Evolutionary conservation across 108 stramenopile genomes (phyloP).

Genomic region (Hondaea fermentalgiana): DNA sequence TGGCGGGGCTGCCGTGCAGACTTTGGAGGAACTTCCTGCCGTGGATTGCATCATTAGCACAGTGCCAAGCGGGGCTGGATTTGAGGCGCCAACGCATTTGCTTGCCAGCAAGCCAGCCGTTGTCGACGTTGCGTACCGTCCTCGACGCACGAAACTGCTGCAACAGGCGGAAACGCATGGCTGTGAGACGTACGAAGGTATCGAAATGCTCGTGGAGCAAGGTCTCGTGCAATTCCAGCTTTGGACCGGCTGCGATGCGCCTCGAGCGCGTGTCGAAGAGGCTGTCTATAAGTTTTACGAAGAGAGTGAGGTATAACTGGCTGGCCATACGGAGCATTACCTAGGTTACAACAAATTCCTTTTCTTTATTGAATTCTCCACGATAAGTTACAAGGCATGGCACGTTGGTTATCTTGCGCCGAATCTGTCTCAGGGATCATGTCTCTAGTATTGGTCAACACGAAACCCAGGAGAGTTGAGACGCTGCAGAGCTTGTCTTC

Average conservation of each 20-base stretch:
- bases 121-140: conserved; percentile 85
- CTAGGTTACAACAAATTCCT: too few species aligned
- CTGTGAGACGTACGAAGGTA: conserved; percentile 75
- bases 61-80: conserved; percentile 77
- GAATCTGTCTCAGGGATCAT: too few species aligned
- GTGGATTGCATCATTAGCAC: conserved; percentile 52
- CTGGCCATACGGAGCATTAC: too few species aligned
- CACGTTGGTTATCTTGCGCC: too few species aligned
- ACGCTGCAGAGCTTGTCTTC: too few species aligned
- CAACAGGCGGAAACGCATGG: conserved; percentile 65
- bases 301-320: neutral
- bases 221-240: conserved; percentile 90
- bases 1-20: conserved; percentile 68
- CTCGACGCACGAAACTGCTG: conserved; percentile 72
- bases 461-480: too few species aligned
- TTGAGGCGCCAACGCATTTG: conserved; percentile 74
- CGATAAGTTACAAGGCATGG: too few species aligned
- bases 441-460: too few species aligned
- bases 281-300: conserved; percentile 69
- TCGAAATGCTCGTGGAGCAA: conserved; percentile 94
- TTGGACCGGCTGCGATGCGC: conserved; percentile 79
- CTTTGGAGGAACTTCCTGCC: conserved; percentile 32
- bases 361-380: too few species aligned
- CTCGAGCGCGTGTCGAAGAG: conserved; percentile 71
- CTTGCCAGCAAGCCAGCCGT: conserved; percentile 44